Percentiles rank a stretch among this genome's conserved stretches.
These are phyloP conservation scores for Aspergillus sclerotiicarbonarius DNA, from an alignment of 495 filamentous ascomycete species.

Conservation along the genomic window DNA sequence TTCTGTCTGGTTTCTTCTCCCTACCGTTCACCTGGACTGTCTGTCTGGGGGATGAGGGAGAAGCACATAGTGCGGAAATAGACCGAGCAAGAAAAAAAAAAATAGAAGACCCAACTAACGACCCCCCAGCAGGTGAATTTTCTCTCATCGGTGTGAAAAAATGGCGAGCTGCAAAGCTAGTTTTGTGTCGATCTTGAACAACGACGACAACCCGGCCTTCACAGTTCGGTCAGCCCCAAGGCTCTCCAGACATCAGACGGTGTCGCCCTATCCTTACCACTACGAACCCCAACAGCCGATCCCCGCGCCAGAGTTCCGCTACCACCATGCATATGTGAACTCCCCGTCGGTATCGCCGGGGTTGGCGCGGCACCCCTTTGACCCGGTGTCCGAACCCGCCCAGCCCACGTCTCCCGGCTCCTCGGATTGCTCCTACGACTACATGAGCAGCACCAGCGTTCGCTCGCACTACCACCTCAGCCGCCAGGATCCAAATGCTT, in stretches of 20 bases:
- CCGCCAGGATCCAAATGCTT: conserved; percentile 21
- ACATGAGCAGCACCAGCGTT: conserved; percentile 27
- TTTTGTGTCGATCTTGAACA: conserved; percentile 50
- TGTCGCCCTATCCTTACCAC: conserved; percentile 29
- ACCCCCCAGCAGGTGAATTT: too few relatives aligned
- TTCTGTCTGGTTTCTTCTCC: conserved; percentile 5
- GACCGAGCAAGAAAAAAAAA: conserved; percentile 12
- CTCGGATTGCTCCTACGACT: conserved; percentile 43
- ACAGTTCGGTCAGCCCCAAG: conserved; percentile 43
- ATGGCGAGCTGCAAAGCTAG: conserved; percentile 38
- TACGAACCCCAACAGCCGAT: conserved; percentile 26
- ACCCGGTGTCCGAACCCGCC: conserved; percentile 28
- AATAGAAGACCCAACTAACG: neutral
- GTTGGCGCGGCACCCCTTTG: conserved; percentile 26
- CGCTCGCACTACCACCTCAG: conserved; percentile 18
- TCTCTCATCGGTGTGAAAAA: conserved; percentile 22
- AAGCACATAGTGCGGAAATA: neutral
- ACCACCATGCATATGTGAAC: conserved; percentile 25
- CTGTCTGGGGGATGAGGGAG: neutral
- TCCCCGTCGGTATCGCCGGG: conserved; percentile 30
- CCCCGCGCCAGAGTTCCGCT: conserved; percentile 21
- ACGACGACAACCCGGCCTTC: conserved; percentile 50
- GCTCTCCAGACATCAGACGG: conserved; percentile 31
- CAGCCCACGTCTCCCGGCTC: conserved; percentile 36
- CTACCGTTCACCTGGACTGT: neutral